Base-by-base conservation (phyloP, 768 basidiomycete species). In the Collybia mongolica region DNA sequence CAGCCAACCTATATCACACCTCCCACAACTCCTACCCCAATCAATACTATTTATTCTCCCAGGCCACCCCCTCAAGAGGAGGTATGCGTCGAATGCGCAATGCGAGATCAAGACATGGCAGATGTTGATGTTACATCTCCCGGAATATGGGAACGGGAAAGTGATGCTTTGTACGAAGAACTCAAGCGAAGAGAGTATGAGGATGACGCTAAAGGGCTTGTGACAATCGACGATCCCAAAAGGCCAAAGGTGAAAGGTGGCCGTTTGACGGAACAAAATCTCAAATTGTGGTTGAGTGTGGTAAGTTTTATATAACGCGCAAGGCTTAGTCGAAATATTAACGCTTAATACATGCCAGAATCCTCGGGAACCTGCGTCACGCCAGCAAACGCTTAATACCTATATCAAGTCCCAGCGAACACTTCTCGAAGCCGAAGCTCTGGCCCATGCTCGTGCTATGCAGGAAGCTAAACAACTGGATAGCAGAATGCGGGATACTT, bases 41-140 rank as follows among this genome's bases (percentile, higher is more conserved):
- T 84, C 43, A 83, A 86, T 53, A 78, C 86, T 2, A 76, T 83
- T 3, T 83, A 81, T 59, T 76, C 80, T 0, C 80, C 83, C 53
- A 67, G 68, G 26, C 80, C 75, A 19, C 81, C 73, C 12, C 75
- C 70, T 8, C 84, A 80, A 55, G 88, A 90, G 59, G 96, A 98
- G 65, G 72, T 98, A 24, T 99, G 96, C 59, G 76, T 97, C 29
- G 97, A 98, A 67, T 99, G 97, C 63, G 88, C 97, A 51, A 98
- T 98, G 95, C 86, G 97, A 26, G 97, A 99, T 67, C 84, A 96
- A 63, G 97, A 99, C 65, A 93, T 99, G 89, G 92, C 87, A 7
- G 95, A 97, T 65, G 93, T 99, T 20, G 81, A 90, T 65, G 97
- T 97, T 18, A 80, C 84, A 2, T 82, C 84, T 23, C 83, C 86